A percentile compares a stretch with the other conserved stretches of the same genome.
Conservation (phyloP, 2,329 filamentous ascomycete species). For the Epichloe bromicola region DNA sequence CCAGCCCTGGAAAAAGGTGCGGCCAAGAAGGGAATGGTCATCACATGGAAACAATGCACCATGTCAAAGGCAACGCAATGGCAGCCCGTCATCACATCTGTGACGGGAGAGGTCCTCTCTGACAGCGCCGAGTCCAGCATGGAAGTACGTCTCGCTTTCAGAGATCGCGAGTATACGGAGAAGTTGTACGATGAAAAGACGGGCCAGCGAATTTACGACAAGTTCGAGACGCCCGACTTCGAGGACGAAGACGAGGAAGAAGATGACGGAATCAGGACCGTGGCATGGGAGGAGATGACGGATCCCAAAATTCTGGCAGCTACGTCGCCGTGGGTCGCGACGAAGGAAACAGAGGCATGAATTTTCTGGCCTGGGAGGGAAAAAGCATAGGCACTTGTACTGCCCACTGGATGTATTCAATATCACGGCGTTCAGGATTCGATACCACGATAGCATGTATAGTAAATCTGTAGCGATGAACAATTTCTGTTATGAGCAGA, state of each 20-base stretch:
- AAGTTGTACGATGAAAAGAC: constrained; percentile 51
- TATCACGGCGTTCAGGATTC: background rate
- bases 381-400: too few species aligned
- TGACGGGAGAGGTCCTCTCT: constrained; percentile 54
- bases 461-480: background rate
- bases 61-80: constrained; percentile 50
- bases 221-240: constrained; percentile 60
- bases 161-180: constrained; percentile 48
- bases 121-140: constrained; percentile 39
- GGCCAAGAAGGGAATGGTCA: constrained; percentile 45
- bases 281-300: constrained; percentile 50
- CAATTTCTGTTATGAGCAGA: too few species aligned
- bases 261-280: constrained; percentile 47
- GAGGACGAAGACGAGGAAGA: constrained; percentile 46
- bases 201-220: constrained; percentile 61
- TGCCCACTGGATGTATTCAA: background rate
- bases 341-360: background rate
- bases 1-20: constrained; percentile 34
- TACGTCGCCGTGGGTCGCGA: constrained; percentile 7
- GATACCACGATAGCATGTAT: background rate
- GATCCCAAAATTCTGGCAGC: constrained; percentile 52
- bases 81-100: constrained; percentile 49
- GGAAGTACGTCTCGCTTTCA: constrained; percentile 51
- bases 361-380: too few species aligned
- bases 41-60: constrained; percentile 54